Evolutionary conservation across 106 monocot genomes (phyloP), one percentile per base, ranked within the genome.

Genomic region (Triglochin maritima): DNA sequence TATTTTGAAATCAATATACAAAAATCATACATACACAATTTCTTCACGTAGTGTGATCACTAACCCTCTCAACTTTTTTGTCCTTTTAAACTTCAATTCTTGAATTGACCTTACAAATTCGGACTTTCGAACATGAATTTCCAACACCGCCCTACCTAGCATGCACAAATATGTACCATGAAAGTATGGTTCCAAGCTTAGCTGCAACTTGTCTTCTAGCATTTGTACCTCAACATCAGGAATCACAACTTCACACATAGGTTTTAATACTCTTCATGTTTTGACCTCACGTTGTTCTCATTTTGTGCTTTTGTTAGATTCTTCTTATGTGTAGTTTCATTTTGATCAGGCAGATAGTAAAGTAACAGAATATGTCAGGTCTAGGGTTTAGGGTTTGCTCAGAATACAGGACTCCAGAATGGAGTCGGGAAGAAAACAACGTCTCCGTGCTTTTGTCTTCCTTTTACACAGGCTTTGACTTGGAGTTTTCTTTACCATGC

Each of bases 251-350:
- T 14, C 59, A 13, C 17, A 3, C 8, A 13, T 3, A 17, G 66
- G 8, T 64, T 64, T 64, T 49, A 64, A 49, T 49, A 64, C 47
- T 64, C 13, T 49, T 8, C 6, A 3, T 43, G 14, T 64, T 49
- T 66, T 67, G 44, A 44, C 53, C 29, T 51, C 15, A 54, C 53
- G 53, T 54, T 67, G 51, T 67, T 67, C 67, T 67, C 51, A 43
- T 44, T 12, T 47, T 67, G 13, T 67, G 67, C 67, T 55, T 67
- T 67, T 9, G 5, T 9, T 12, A 67, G 67, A 67, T 67, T 67
- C 67, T 67, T 67, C 67, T 67, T 67, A 67, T 67, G 17, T 29
- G 29, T 29, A 29, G 29, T 29, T 54, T 67, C 67, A 43, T 67
- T 17, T 29, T 50, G 15, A 58, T 46, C 15, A n/a, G 44, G 57